phyloP scores from a whole-genome alignment of 768 basidiomycete species.

The Sporobolomyces roseus region DNA sequence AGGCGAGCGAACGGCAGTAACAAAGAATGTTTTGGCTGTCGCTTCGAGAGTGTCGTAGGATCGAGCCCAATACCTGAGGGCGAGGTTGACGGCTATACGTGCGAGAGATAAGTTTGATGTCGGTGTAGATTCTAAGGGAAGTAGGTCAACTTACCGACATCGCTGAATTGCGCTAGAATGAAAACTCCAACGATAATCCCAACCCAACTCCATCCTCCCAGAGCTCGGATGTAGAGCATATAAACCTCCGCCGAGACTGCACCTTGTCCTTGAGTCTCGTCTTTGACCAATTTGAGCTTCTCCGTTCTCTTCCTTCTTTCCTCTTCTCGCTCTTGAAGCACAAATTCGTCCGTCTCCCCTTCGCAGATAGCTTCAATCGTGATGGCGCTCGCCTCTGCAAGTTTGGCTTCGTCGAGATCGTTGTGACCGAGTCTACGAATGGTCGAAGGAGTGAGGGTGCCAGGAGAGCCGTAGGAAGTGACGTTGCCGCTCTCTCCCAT shows the following conservation, averaged over 20 bases:
- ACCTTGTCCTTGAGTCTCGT: constrained; percentile 35
- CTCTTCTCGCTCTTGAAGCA: neutral
- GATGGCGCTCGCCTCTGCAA: constrained; percentile 12
- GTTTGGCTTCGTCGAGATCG: constrained; percentile 19
- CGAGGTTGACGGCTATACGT: constrained; percentile 23
- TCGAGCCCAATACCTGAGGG: constrained; percentile 40
- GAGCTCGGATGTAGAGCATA: constrained; percentile 30
- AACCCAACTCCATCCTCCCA: constrained; percentile 33
- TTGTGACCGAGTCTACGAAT: constrained; percentile 11
- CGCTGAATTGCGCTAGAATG: constrained; percentile 3
- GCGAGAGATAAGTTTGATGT: neutral
- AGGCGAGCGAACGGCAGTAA: constrained; percentile 3
- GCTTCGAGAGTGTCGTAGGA: constrained; percentile 27
- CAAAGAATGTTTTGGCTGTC: neutral
- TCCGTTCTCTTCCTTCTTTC: constrained; percentile 18
- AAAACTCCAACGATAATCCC: neutral
- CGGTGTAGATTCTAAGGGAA: neutral
- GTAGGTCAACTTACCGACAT: constrained; percentile 16
- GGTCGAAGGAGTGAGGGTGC: neutral
- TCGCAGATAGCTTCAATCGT: constrained; percentile 25
- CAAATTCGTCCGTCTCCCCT: constrained; percentile 12
- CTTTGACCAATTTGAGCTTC: constrained; percentile 38
- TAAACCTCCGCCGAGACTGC: constrained; percentile 26
- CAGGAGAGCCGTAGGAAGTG: constrained; percentile 19
- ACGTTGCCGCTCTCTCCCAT: constrained; percentile 35